These are phyloP conservation scores for Pleurostoma richardsiae DNA, from an alignment of 2,329 filamentous ascomycete genomes.

Conservation along the genomic window DNA sequence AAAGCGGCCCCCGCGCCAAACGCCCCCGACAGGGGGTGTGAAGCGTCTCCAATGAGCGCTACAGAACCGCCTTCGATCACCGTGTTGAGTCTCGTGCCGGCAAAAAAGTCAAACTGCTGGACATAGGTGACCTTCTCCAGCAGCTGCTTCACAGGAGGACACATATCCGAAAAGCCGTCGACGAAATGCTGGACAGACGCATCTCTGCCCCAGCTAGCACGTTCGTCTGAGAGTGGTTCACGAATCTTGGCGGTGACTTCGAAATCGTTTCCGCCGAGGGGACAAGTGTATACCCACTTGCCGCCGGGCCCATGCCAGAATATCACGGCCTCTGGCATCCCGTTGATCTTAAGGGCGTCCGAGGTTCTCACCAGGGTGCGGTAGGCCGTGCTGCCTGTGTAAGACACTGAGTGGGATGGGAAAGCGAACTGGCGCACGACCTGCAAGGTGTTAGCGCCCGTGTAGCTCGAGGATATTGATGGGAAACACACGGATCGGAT, in stretches of 20 bases:
- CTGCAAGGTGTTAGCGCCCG: neutral
- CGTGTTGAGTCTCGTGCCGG: constrained; percentile 19
- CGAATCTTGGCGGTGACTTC: neutral
- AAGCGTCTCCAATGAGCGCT: constrained; percentile 49
- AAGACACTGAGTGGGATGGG: neutral
- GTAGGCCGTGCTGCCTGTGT: neutral
- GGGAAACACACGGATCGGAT: constrained; percentile 36
- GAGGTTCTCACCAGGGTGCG: neutral
- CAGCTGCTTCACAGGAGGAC: neutral
- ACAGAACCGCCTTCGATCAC: constrained; percentile 28
- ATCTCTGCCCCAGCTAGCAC: neutral
- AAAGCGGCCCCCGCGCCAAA: constrained; percentile 33
- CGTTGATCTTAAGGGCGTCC: neutral
- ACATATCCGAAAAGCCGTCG: neutral
- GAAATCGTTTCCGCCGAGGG: neutral
- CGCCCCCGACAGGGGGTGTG: constrained; percentile 45
- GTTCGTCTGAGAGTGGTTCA: neutral
- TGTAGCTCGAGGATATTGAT: neutral
- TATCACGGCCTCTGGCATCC: neutral
- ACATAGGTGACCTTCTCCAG: neutral
- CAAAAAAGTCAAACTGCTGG: constrained; percentile 21
- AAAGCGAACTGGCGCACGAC: neutral
- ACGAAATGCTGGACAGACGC: neutral
- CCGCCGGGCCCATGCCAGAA: neutral
- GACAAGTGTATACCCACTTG: neutral